Evolutionary conservation across 768 basidiomycete species (phyloP), one percentile per base, ranked within the genome.

Genomic region (Cystobasidium onofrii): DNA sequence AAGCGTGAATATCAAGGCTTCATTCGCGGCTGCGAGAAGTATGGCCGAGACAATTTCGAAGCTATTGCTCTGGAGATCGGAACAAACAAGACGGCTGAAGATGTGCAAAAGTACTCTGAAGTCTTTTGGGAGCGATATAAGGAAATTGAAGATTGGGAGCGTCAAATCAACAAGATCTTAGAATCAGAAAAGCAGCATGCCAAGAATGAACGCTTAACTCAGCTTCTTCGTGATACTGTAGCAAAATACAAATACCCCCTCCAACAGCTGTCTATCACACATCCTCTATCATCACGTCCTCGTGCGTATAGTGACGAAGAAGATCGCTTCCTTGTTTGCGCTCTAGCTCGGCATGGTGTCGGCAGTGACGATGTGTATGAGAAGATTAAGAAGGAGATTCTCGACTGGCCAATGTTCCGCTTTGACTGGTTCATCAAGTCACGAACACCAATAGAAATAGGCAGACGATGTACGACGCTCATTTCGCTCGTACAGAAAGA

Each of bases 271-370:
- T 90, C 95, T 81, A 87, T 98, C 65, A 90, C 90, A 81, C 97
- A 98, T 78, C 92, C 77, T n/a, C 29, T 73, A 23, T 17, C 55
- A 36, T 52, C n/a, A 18, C 41, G 41, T 9, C 31, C 61, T 74
- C 97, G 97, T 79, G 89, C 92, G 4, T 99, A 95, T 81, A 89
- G 86, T 29, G 96, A 99, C 76, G 96, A 98, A 79, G 96, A 98
- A 80, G 96, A 98, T 78, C 85, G 95, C 20, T 99, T 97, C 83
- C 85, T 98, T 13, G 86, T 98, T 44, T 92, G 91, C 79, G 87
- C 93, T 29, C 82, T 98, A 75, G 87, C 88, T 80, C 87, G 95
- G 82, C 94, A 97, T 76, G 92, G 93, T 27, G 88, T 97, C 85
- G 88, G 88, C 70, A 83, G 85, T 18, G 91, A 83, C 52, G 81